Evolutionary conservation across 371 early-diverging fungal species (phyloP), one percentile per base, ranked within the genome.

Genomic region (Smittium culicis): DNA sequence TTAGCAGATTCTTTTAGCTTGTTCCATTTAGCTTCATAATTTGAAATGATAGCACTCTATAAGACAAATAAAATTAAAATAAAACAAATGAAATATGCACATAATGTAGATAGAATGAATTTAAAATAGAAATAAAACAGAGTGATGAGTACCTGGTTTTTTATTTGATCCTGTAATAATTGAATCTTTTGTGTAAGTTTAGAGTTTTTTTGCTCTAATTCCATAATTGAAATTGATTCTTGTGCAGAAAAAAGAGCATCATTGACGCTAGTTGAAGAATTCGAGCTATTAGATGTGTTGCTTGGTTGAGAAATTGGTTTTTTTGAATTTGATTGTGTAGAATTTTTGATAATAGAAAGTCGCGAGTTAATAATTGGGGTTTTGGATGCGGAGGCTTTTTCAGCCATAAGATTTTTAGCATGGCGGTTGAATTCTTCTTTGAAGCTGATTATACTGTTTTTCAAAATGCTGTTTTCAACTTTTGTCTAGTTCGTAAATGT

Each of bases 1-100:
- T 88, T 88, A 35, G 90, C 91, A 16, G 90, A 85, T 67, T 91
- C 93, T 67, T 91, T 93, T 54, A 93, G 76, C 64, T 86, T 90
- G 61, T 91, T 88, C 92, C 92, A 94, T 54, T 91, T 82, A 56
- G 89, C 89, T 65, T 83, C 84, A 71, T 92, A 91, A 73, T 88
- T 90, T 58, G 75, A 76, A 73, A 90, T 82, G 17, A 84, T 72
- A 0, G 74, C 73, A 59, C 85, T 71, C 76, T 74, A 74, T 17
- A 64, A 35, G 17, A 1, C 25, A 25, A 29, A 54, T 28, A 25
- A 61, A 54, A 34, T 16, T n/a, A 33, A 61, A 32, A 31, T 3
- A 0, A 58, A n/a, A n/a, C n/a, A n/a, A n/a, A n/a, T n/a, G n/a
- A n/a, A n/a, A n/a, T n/a, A n/a, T n/a, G n/a, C n/a, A n/a, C n/a